Percentiles rank a stretch among this genome's conserved stretches.
Evolutionary conservation across 305 asterid genomes (phyloP).

Genomic region (Fraxinus paxiana): DNA sequence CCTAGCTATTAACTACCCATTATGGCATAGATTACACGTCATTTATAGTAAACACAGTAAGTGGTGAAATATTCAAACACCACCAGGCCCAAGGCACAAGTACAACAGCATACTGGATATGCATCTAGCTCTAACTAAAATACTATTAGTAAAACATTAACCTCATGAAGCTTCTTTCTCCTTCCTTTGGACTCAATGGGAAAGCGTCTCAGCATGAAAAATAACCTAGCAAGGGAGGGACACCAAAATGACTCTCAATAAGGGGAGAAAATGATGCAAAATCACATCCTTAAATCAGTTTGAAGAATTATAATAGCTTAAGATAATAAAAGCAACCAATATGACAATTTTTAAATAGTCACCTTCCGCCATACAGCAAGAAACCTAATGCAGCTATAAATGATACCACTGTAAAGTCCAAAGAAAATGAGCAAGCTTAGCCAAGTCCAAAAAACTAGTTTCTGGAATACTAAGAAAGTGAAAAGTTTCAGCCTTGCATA

Average conservation of each 20-base stretch:
- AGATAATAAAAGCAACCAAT: slow-evolving; percentile 17
- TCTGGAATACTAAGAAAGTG: slow-evolving; percentile 9
- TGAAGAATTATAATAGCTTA: slow-evolving; percentile 13
- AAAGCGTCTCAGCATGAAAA: slow-evolving; percentile 82
- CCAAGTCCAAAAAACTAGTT: slow-evolving; percentile 10
- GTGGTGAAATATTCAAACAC: neutral
- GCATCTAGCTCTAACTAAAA: neutral
- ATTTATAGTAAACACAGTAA: neutral
- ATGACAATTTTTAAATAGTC: slow-evolving; percentile 18
- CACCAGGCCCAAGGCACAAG: neutral
- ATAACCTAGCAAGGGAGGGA: slow-evolving; percentile 52
- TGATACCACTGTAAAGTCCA: slow-evolving; percentile 69
- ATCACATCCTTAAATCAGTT: neutral
- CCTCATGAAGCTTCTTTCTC: slow-evolving; percentile 93
- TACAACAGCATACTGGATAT: neutral
- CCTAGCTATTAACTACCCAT: neutral
- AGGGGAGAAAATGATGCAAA: slow-evolving; percentile 8
- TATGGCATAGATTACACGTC: neutral
- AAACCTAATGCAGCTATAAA: slow-evolving; percentile 84
- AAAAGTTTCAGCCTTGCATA: neutral
- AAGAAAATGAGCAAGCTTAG: slow-evolving; percentile 32
- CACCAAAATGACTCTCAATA: slow-evolving; percentile 5
- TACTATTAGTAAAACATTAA: slow-evolving; percentile 7
- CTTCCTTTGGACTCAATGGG: slow-evolving; percentile 96
- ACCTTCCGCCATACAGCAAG: slow-evolving; percentile 96